These are phyloP conservation scores for Penicillium sp. DNA, from an alignment of 2,329 filamentous ascomycete species.

Conservation along the genomic window DNA sequence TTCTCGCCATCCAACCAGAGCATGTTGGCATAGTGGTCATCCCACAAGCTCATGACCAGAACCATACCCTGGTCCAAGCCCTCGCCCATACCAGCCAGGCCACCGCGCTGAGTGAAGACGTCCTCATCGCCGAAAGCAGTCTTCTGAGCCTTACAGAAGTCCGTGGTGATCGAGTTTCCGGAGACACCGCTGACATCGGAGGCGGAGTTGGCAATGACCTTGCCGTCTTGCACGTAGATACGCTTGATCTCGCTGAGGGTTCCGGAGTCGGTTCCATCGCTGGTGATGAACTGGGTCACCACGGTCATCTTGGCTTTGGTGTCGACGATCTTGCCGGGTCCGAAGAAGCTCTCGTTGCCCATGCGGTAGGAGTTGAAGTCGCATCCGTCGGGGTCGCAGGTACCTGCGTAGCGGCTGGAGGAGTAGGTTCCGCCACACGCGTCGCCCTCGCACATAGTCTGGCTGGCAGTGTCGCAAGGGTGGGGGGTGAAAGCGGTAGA, in stretches of 20 bases:
- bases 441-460: constrained; percentile 55
- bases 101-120: constrained; percentile 58
- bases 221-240: constrained; percentile 66
- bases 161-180: constrained; percentile 58
- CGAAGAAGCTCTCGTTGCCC: constrained; percentile 66
- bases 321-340: constrained; percentile 60
- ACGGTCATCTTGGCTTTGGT: constrained; percentile 64
- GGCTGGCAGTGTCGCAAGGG: constrained; percentile 57
- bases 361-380: constrained; percentile 71
- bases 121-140: constrained; percentile 56
- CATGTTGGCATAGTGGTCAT: constrained; percentile 70
- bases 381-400: constrained; percentile 70
- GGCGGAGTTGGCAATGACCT: constrained; percentile 59
- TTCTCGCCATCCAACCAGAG: constrained; percentile 69
- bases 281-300: constrained; percentile 66
- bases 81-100: constrained; percentile 56
- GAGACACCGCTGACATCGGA: constrained; percentile 50
- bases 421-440: constrained; percentile 57
- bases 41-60: constrained; percentile 63
- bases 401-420: constrained; percentile 59
- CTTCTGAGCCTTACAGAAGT: constrained; percentile 61
- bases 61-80: constrained; percentile 63
- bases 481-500: constrained; percentile 68
- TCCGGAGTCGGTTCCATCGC: constrained; percentile 53
- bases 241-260: constrained; percentile 63